Evolutionary conservation across 768 basidiomycete genomes (phyloP).

Genomic region (Sistotremastrum suecicum): DNA sequence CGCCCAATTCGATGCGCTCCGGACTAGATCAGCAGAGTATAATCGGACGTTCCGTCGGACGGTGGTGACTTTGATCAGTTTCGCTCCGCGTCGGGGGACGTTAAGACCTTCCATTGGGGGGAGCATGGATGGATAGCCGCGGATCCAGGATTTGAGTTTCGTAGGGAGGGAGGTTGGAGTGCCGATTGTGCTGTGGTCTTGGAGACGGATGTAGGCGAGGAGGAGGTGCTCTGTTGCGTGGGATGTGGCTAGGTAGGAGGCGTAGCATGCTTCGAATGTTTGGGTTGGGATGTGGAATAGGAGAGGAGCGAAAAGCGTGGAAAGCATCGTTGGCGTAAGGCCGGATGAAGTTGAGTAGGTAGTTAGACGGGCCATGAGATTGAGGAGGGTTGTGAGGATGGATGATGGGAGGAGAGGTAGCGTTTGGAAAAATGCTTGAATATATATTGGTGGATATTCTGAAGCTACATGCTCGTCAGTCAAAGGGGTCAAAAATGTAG

Average conservation of each 20-base stretch:
- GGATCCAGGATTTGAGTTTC: slow-evolving; percentile 84
- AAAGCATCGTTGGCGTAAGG: slow-evolving; percentile 81
- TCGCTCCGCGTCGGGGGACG: slow-evolving; percentile 56
- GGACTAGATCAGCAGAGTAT: slow-evolving; percentile 78
- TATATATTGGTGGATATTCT: slow-evolving; percentile 59
- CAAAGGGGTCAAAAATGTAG: slow-evolving; percentile 4
- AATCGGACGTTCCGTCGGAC: slow-evolving; percentile 74
- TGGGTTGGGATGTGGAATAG: slow-evolving; percentile 65
- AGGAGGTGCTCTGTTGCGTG: slow-evolving; percentile 88
- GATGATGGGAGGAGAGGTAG: slow-evolving; percentile 40
- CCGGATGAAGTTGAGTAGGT: slow-evolving; percentile 78
- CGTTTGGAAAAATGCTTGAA: slow-evolving; percentile 48
- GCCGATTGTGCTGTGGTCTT: slow-evolving; percentile 28
- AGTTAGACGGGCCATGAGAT: slow-evolving; percentile 69
- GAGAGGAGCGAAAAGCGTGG: slow-evolving; percentile 78
- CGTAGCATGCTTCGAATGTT: slow-evolving; percentile 43
- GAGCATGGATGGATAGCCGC: slow-evolving; percentile 75
- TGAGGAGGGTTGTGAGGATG: slow-evolving; percentile 55
- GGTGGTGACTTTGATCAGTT: slow-evolving; percentile 62
- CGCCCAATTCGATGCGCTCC: slow-evolving; percentile 39
- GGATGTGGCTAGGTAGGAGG: slow-evolving; percentile 64
- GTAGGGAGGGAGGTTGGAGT: slow-evolving; percentile 32
- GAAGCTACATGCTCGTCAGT: slow-evolving; percentile 25
- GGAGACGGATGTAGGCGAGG: slow-evolving; percentile 80
- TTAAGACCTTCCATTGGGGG: slow-evolving; percentile 40